Conservation (phyloP, 139 green algal genomes). For the Chlorella sp. region DNA sequence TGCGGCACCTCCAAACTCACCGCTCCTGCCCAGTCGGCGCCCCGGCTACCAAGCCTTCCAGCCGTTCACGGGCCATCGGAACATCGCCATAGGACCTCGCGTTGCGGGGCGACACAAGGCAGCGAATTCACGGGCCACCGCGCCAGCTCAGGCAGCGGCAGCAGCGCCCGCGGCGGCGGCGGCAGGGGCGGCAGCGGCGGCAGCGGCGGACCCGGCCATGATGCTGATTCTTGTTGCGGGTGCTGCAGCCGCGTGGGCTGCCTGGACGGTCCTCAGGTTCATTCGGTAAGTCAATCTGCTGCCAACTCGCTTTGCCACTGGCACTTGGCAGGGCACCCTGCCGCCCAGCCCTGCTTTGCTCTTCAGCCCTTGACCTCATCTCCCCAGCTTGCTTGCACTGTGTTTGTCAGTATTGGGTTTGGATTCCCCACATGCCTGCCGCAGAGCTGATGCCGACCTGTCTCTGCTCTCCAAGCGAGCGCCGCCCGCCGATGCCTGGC, state of each 20-base stretch:
- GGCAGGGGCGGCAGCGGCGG: not conserved
- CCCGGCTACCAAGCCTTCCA: too few relatives aligned
- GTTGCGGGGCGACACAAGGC: not conserved
- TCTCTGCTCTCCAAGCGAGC: conserved; percentile 45
- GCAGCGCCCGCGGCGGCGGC: not conserved
- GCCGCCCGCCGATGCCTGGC: conserved; percentile 50
- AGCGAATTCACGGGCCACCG: too few relatives aligned
- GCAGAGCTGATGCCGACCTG: conserved; percentile 62
- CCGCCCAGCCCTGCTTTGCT: too few relatives aligned
- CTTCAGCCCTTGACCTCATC: too few relatives aligned
- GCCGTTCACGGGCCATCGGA: too few relatives aligned
- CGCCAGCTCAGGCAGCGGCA: not conserved
- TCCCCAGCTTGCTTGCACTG: too few relatives aligned
- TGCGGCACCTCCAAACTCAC: too few relatives aligned
- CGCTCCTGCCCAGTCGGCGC: too few relatives aligned
- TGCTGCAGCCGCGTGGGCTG: not conserved
- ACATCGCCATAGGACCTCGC: too few relatives aligned
- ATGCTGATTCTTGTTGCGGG: not conserved
- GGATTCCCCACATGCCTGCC: not conserved
- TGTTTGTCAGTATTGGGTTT: too few relatives aligned
- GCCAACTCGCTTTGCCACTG: not conserved
- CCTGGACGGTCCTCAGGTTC: conserved; percentile 16
- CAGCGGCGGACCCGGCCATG: not conserved
- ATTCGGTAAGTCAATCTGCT: not conserved
- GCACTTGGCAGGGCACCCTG: too few relatives aligned